A percentile compares a stretch with the other conserved stretches of the same genome.
These are phyloP conservation scores for Fusarium verticillioides DNA, from an alignment of 2,329 filamentous ascomycete species.

Conservation along the genomic window DNA sequence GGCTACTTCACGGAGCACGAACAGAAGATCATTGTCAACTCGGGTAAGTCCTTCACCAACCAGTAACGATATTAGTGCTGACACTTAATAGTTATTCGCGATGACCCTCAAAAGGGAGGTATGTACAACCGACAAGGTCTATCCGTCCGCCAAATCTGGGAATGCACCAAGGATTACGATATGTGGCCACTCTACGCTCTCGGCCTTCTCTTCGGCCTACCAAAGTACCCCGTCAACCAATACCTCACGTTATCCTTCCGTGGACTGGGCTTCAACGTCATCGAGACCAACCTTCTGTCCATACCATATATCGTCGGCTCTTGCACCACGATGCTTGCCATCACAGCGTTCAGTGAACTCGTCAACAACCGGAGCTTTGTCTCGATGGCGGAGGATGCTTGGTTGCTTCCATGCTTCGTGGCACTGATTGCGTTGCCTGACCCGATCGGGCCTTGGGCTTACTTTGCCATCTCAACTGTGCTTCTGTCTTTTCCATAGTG, in stretches of 20 bases:
- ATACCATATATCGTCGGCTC: conserved; percentile 61
- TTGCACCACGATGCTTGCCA: conserved; percentile 55
- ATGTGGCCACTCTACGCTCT: conserved; percentile 64
- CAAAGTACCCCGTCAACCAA: conserved; percentile 56
- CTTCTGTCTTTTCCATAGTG: background rate
- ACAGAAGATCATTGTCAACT: conserved; percentile 65
- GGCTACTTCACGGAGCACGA: background rate
- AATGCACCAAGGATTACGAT: conserved; percentile 61
- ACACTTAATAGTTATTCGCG: conserved; percentile 51
- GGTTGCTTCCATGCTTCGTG: conserved; percentile 65
- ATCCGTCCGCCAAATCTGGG: conserved; percentile 56
- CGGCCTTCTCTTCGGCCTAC: conserved; percentile 60
- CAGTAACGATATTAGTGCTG: background rate
- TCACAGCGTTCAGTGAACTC: conserved; percentile 58
- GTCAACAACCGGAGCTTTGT: conserved; percentile 61
- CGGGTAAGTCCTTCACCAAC: background rate
- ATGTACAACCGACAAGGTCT: conserved; percentile 65
- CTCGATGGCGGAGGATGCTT: conserved; percentile 59
- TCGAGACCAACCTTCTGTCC: conserved; percentile 64
- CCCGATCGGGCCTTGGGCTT: background rate
- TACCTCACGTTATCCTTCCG: conserved; percentile 65
- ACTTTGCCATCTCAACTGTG: background rate
- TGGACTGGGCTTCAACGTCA: conserved; percentile 60
- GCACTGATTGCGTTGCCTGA: conserved; percentile 55
- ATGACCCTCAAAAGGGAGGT: conserved; percentile 66